A percentile compares a stretch with the other conserved stretches of the same genome.
Evolutionary conservation across 352 stramenopile species (phyloP).

Genomic region (Peronospora destructor): DNA sequence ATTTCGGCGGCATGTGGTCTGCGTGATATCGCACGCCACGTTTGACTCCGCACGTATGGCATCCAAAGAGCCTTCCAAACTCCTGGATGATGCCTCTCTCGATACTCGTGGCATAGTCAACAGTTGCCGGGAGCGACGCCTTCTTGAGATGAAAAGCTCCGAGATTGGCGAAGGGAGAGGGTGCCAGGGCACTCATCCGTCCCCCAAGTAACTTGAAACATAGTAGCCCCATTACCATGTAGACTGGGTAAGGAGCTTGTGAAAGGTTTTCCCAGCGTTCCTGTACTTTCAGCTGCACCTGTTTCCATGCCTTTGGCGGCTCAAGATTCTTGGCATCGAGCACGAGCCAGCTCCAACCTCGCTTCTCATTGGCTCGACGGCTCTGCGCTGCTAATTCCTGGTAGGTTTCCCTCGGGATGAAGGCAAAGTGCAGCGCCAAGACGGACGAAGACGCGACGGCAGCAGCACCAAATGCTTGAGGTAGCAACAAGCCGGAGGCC

Average conservation of each 20-base stretch:
- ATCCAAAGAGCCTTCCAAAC: constrained; percentile 73
- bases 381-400: constrained; percentile 26
- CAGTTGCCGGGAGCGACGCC: constrained; percentile 64
- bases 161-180: constrained; percentile 65
- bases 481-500: constrained; percentile 36
- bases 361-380: constrained; percentile 9
- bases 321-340: constrained; percentile 16
- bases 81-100: constrained; percentile 68
- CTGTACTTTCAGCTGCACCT: constrained; percentile 21
- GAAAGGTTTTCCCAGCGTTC: constrained; percentile 33
- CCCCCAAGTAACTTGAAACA: constrained; percentile 75
- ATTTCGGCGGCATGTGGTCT: constrained; percentile 82
- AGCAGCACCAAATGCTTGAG: constrained; percentile 30
- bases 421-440: constrained; percentile 42
- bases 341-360: constrained; percentile 24
- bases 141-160: constrained; percentile 76
- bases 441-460: constrained; percentile 47
- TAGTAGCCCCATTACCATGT: constrained; percentile 65
- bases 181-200: constrained; percentile 58
- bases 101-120: constrained; percentile 57
- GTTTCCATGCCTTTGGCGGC: constrained; percentile 23
- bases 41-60: constrained; percentile 77
- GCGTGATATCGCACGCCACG: constrained; percentile 61
- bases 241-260: constrained; percentile 52
- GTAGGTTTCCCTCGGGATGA: constrained; percentile 37